These are phyloP conservation scores for Chrysosporium queenslandicum DNA, from an alignment of 2,329 filamentous ascomycete species.

Conservation along the genomic window DNA sequence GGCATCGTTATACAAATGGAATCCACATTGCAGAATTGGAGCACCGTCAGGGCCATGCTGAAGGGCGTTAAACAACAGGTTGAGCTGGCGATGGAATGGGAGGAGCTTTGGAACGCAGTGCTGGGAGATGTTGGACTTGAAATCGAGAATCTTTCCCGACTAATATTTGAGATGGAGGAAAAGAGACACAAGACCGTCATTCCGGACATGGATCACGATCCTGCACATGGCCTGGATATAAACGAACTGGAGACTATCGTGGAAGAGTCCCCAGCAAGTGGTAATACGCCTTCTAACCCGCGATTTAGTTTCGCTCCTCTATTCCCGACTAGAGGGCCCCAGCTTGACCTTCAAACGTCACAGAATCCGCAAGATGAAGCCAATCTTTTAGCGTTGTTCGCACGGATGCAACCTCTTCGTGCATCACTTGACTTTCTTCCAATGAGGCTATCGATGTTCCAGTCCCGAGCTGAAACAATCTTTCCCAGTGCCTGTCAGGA, in stretches of 20 bases:
- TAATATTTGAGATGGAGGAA: constrained; percentile 98
- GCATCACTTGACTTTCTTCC: constrained; percentile 92
- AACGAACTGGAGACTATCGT: constrained; percentile 87
- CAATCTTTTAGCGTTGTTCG: constrained; percentile 78
- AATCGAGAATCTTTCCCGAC: constrained; percentile 63
- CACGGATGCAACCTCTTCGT: constrained; percentile 84
- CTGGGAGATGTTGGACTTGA: constrained; percentile 88
- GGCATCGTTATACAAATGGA: constrained; percentile 83
- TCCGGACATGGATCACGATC: constrained; percentile 51
- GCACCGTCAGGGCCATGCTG: constrained; percentile 65
- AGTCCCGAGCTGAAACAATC: constrained; percentile 60
- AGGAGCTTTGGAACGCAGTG: constrained; percentile 89
- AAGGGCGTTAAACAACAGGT: constrained; percentile 79
- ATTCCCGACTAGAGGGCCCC: constrained; percentile 44
- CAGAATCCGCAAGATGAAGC: constrained; percentile 65
- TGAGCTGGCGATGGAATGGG: constrained; percentile 97
- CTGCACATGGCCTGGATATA: constrained; percentile 55
- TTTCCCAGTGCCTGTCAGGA: constrained; percentile 91
- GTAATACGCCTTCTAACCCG: constrained; percentile 46
- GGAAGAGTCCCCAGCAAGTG: constrained; percentile 63
- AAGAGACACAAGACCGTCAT: constrained; percentile 66
- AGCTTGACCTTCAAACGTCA: constrained; percentile 33
- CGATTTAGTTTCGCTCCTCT: constrained; percentile 57
- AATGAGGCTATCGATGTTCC: constrained; percentile 84
- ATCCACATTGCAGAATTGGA: constrained; percentile 72